A percentile compares a stretch with the other conserved stretches of the same genome.
These are phyloP conservation scores for Debaryomyces castellii DNA, from an alignment of 805 yeast species.

Conservation along the genomic window DNA sequence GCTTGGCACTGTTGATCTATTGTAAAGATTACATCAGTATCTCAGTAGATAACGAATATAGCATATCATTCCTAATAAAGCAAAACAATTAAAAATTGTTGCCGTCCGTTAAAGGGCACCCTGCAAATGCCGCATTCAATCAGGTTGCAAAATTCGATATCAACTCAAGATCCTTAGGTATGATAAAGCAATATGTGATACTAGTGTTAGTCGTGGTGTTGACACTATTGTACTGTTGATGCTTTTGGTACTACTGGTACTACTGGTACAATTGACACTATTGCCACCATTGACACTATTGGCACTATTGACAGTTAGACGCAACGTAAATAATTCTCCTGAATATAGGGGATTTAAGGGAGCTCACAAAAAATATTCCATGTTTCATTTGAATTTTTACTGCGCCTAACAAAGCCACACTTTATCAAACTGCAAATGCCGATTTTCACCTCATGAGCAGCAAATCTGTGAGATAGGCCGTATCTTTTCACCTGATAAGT, in stretches of 20 bases:
- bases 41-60: neutral
- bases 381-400: neutral
- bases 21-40: neutral
- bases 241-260: too few species aligned
- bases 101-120: neutral
- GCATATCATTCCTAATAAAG: neutral
- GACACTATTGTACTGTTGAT: too few species aligned
- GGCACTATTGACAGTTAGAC: too few species aligned
- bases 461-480: neutral
- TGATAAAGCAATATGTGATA: too few species aligned
- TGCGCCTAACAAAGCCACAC: neutral
- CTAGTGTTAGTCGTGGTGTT: too few species aligned
- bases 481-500: neutral
- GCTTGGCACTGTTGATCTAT: too few species aligned
- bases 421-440: neutral
- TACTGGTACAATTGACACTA: too few species aligned
- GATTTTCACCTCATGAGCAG: neutral
- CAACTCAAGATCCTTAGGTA: too few species aligned
- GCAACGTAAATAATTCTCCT: too few species aligned
- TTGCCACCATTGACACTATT: too few species aligned
- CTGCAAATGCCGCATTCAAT: neutral
- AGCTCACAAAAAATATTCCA: neutral
- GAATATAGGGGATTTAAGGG: too few species aligned
- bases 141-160: neutral
- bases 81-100: neutral